Evolutionary conservation across 768 basidiomycete species (phyloP).

Genomic region (Rhizopogon sp.): DNA sequence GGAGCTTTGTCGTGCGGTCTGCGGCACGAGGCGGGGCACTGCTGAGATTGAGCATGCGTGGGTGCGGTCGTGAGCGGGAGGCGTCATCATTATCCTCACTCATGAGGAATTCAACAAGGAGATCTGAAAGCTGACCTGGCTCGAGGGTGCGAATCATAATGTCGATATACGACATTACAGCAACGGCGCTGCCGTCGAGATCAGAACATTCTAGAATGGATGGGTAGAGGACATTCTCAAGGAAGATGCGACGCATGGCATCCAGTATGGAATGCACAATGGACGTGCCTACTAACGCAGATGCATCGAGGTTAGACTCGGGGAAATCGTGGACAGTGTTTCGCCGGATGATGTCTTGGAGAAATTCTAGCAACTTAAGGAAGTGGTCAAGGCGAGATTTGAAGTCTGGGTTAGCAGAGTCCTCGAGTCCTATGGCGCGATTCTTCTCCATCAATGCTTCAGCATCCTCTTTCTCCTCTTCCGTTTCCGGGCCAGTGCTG

Average conservation of each 20-base stretch:
- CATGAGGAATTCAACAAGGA: conserved; percentile 74
- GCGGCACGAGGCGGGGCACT: conserved; percentile 29
- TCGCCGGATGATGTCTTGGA: conserved; percentile 82
- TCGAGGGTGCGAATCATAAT: conserved; percentile 76
- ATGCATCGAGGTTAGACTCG: conserved; percentile 43
- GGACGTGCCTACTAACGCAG: conserved; percentile 67
- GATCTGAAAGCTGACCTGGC: conserved; percentile 60
- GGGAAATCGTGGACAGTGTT: conserved; percentile 40
- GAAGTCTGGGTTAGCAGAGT: conserved; percentile 72
- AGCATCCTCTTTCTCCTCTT: conserved; percentile 49
- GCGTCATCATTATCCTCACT: conserved; percentile 80
- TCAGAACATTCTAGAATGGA: conserved; percentile 92
- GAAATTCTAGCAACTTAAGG: conserved; percentile 84
- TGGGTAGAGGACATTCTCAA: conserved; percentile 91
- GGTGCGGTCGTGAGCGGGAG: conserved; percentile 32
- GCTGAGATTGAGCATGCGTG: conserved; percentile 41
- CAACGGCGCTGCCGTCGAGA: conserved; percentile 89
- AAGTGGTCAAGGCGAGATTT: conserved; percentile 80
- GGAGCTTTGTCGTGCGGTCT: conserved; percentile 42
- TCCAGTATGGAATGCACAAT: conserved; percentile 82
- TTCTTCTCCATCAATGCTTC: conserved; percentile 46
- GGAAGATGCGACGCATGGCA: conserved; percentile 78
- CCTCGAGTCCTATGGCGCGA: conserved; percentile 65
- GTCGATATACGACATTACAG: conserved; percentile 94
- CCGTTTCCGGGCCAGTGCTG: conserved; percentile 46